Evolutionary conservation across 164 flowering plant species (phyloP).

Genomic region (Umbilicus rupestris): DNA sequence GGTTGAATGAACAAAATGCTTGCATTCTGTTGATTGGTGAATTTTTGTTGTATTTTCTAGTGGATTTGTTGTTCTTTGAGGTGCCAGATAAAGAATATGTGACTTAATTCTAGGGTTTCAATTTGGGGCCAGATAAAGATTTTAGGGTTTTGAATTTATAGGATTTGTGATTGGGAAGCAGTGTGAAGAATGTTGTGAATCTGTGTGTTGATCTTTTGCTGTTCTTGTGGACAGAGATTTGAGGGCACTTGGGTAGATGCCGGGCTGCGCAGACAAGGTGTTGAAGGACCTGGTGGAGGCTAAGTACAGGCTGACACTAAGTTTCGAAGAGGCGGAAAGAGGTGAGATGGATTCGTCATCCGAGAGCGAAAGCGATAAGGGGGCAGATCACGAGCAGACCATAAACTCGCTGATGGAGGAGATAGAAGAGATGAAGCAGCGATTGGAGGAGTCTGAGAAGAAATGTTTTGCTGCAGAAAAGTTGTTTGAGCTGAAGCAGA

Average conservation of each 20-base stretch:
- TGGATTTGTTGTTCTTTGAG: background rate
- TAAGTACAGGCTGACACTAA: background rate
- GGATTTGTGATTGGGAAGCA: too few relatives aligned
- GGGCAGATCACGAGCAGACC: constrained; percentile 19
- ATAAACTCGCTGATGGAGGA: constrained; percentile 22
- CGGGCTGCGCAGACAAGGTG: background rate
- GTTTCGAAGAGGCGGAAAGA: constrained; percentile 23
- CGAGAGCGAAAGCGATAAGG: constrained; percentile 29
- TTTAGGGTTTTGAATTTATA: too few relatives aligned
- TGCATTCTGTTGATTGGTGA: too few relatives aligned
- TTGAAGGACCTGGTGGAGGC: constrained; percentile 3
- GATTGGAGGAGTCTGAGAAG: constrained; percentile 18
- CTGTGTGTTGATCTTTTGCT: background rate
- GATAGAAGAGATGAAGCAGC: constrained; percentile 29
- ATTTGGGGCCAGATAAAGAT: too few relatives aligned
- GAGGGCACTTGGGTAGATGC: background rate
- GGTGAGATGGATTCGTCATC: constrained; percentile 18
- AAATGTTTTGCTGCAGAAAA: constrained; percentile 29
- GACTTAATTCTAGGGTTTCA: background rate
- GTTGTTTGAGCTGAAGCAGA: constrained; percentile 26
- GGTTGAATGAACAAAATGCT: too few relatives aligned
- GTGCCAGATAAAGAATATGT: background rate
- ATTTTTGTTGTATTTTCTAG: too few relatives aligned
- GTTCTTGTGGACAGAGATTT: background rate
- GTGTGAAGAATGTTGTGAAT: background rate